Percentiles rank a stretch among this genome's conserved stretches.
Evolutionary conservation across 2,329 filamentous ascomycete species (phyloP).

Genomic region (Sclerotinia trifoliorum): DNA sequence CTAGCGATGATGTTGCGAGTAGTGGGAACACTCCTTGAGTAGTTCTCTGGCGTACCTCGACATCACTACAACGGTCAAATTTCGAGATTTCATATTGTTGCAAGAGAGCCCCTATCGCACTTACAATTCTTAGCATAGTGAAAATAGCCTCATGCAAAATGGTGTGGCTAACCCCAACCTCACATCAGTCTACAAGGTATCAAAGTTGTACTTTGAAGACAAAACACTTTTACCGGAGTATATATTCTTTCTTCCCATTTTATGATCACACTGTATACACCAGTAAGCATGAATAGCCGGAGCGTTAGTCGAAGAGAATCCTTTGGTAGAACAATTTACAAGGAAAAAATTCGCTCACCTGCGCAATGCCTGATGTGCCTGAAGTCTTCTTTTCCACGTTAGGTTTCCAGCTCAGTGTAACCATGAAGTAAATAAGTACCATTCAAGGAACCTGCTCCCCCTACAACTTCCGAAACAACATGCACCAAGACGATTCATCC

Average conservation of each 20-base stretch:
- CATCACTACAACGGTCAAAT: background rate
- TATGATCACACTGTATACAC: background rate
- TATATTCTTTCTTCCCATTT: background rate
- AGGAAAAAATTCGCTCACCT: background rate
- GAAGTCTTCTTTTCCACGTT: background rate
- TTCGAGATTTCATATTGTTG: background rate
- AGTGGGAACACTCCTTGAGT: background rate
- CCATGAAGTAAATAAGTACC: slow-evolving; percentile 3
- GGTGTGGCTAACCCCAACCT: no score
- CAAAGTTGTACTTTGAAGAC: background rate
- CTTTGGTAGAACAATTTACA: background rate
- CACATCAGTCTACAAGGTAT: background rate
- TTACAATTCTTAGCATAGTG: background rate
- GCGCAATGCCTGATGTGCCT: background rate
- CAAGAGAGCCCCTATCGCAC: background rate
- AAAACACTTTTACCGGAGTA: background rate
- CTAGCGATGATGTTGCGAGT: background rate
- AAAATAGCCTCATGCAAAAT: background rate
- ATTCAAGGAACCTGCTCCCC: slow-evolving; percentile 30
- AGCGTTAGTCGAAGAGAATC: background rate
- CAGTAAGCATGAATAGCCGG: background rate
- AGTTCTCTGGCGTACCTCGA: background rate
- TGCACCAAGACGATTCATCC: slow-evolving; percentile 37
- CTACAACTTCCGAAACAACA: slow-evolving; percentile 46
- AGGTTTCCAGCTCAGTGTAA: background rate